Conservation (phyloP, 1,139 yeast genomes). For the Sugiyamaella japonica region DNA sequence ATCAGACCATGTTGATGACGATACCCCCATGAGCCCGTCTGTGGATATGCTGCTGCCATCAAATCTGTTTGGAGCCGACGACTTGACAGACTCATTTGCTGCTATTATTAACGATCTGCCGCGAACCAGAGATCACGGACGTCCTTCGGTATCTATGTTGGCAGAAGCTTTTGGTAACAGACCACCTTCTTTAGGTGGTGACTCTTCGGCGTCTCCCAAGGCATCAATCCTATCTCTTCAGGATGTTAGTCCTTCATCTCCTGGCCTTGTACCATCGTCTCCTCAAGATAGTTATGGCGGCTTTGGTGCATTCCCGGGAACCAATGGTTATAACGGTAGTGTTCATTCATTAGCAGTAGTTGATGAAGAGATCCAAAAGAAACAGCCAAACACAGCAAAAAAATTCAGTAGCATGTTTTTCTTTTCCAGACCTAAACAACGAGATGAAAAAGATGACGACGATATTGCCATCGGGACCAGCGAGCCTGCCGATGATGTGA, state of each 20-base stretch:
- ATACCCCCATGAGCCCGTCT: constrained; percentile 33
- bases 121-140: constrained; percentile 7
- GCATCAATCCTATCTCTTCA: constrained; percentile 25
- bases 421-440: constrained; percentile 23
- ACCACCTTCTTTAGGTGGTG: constrained; percentile 22
- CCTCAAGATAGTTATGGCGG: constrained; percentile 25
- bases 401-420: constrained; percentile 29
- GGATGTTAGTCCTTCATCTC: constrained; percentile 22
- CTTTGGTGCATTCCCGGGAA: constrained; percentile 21
- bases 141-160: constrained; percentile 31
- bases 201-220: constrained; percentile 25
- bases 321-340: constrained; percentile 18
- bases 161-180: constrained; percentile 27
- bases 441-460: constrained; percentile 11
- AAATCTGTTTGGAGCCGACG: constrained; percentile 38
- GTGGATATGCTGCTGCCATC: constrained; percentile 38
- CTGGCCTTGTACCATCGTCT: constrained; percentile 22
- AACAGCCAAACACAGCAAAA: constrained; percentile 1
- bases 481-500: not conserved
- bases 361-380: constrained; percentile 23
- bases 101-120: constrained; percentile 19
- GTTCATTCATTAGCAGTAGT: constrained; percentile 17
- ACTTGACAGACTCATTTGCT: constrained; percentile 32
- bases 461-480: not conserved
- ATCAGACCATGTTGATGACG: constrained; percentile 11